Percentiles rank a stretch among this genome's conserved stretches.
Evolutionary conservation across 345 rosid species (phyloP).

Genomic region (Corchorus olitorius): DNA sequence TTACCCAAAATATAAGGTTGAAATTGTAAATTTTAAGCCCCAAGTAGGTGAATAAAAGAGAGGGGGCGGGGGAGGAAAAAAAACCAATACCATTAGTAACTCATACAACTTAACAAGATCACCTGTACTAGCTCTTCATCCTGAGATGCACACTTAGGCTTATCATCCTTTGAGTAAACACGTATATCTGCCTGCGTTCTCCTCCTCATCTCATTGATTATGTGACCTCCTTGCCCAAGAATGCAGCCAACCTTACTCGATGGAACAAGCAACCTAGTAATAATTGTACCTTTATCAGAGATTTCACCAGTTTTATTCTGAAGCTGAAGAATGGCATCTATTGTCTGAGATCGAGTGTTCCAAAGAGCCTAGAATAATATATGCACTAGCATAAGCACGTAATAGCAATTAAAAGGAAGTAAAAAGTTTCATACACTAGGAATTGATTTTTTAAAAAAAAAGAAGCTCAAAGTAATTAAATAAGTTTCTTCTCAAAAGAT

Average conservation of each 20-base stretch:
- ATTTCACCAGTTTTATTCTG: slow-evolving; percentile 52
- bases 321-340: slow-evolving; percentile 61
- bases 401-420: background rate
- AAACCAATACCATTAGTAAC: background rate
- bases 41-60: background rate
- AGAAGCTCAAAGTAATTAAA: background rate
- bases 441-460: background rate
- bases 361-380: slow-evolving; percentile 23
- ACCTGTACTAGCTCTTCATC: slow-evolving; percentile 73
- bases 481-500: background rate
- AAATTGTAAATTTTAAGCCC: slow-evolving; percentile 9
- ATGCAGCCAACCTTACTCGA: slow-evolving; percentile 62
- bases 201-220: slow-evolving; percentile 69
- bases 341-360: slow-evolving; percentile 52
- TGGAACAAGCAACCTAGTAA: slow-evolving; percentile 57
- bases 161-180: slow-evolving; percentile 55
- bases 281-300: slow-evolving; percentile 45
- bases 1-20: slow-evolving; percentile 7
- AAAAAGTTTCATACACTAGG: background rate
- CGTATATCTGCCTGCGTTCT: slow-evolving; percentile 62
- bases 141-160: slow-evolving; percentile 53
- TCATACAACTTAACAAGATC: slow-evolving; percentile 11
- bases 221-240: slow-evolving; percentile 65
- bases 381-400: slow-evolving; percentile 12
- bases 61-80: background rate